Percentiles rank a stretch among this genome's conserved stretches.
Conservation (phyloP, 169 alveolate species). For the Cryptosporidium sp. region DNA sequence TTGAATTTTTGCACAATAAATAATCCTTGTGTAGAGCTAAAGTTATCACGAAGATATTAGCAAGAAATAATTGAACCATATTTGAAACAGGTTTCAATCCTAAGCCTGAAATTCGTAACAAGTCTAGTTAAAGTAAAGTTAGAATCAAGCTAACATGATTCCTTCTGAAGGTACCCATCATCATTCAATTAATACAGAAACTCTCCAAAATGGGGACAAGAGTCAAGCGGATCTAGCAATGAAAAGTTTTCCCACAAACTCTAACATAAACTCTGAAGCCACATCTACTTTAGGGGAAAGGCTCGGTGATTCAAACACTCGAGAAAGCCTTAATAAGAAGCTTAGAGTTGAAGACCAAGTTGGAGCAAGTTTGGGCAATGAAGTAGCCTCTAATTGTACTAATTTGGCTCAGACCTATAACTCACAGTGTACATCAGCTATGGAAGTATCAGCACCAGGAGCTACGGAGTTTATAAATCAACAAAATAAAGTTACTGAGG, state of each 20-base stretch:
- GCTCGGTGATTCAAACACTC: not conserved
- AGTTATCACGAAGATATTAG: not conserved
- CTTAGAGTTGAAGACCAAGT: not conserved
- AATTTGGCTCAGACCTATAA: not conserved
- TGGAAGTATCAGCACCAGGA: not conserved
- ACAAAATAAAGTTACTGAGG: not conserved
- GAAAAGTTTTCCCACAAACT: not conserved
- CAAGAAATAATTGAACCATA: not conserved
- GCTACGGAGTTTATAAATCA: not conserved
- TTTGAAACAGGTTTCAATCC: not conserved
- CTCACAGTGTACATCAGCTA: not conserved
- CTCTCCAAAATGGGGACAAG: not conserved
- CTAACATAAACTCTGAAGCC: not conserved
- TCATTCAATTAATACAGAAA: constrained; percentile 2
- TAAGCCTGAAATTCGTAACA: not conserved
- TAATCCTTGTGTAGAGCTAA: not conserved
- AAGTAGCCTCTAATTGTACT: not conserved
- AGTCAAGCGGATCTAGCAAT: not conserved
- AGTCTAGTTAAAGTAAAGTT: not conserved
- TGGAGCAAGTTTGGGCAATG: not conserved
- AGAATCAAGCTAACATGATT: not conserved
- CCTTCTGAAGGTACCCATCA: not conserved
- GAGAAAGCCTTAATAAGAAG: constrained; percentile 10
- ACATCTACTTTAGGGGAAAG: not conserved
- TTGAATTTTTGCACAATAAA: not conserved